Evolutionary conservation across 768 basidiomycete species (phyloP).

Genomic region (Strobilomyces dryophilus): DNA sequence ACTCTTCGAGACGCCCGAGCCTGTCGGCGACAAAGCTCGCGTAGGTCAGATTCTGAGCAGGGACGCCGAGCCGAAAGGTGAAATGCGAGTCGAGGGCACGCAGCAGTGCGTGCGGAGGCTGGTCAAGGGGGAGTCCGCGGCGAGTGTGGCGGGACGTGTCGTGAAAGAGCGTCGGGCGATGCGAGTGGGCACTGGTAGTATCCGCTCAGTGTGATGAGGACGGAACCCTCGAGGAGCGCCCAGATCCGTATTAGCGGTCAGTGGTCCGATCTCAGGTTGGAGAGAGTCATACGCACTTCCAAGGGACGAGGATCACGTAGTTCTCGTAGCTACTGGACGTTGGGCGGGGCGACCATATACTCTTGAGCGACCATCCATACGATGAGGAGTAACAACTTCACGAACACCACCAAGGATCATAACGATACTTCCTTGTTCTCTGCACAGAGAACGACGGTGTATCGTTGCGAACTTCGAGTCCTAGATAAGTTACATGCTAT

Average conservation of each 20-base stretch:
- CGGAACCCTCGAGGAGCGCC: slow-evolving; percentile 3
- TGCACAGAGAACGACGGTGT: too few species aligned
- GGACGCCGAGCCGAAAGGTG: slow-evolving; percentile 23
- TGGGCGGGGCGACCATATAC: too few species aligned
- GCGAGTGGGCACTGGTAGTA: not conserved
- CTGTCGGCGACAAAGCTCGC: not conserved
- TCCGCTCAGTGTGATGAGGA: not conserved
- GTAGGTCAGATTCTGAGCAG: not conserved
- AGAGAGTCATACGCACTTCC: not conserved
- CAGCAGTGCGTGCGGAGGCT: not conserved
- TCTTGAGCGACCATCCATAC: too few species aligned
- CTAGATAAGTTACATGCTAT: too few species aligned
- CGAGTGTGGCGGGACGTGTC: not conserved
- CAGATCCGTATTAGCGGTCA: not conserved
- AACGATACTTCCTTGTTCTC: too few species aligned
- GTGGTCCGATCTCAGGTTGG: too few species aligned
- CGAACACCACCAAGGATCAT: too few species aligned
- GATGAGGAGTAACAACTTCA: too few species aligned
- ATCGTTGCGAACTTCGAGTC: too few species aligned
- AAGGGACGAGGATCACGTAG: not conserved
- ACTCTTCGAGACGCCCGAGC: too few species aligned
- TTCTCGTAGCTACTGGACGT: slow-evolving; percentile 8
- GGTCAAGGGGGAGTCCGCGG: too few species aligned
- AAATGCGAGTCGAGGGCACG: not conserved
- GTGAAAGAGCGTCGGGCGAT: not conserved